Base-by-base conservation (phyloP, 768 basidiomycete species). In the Clavaria fumosa region DNA sequence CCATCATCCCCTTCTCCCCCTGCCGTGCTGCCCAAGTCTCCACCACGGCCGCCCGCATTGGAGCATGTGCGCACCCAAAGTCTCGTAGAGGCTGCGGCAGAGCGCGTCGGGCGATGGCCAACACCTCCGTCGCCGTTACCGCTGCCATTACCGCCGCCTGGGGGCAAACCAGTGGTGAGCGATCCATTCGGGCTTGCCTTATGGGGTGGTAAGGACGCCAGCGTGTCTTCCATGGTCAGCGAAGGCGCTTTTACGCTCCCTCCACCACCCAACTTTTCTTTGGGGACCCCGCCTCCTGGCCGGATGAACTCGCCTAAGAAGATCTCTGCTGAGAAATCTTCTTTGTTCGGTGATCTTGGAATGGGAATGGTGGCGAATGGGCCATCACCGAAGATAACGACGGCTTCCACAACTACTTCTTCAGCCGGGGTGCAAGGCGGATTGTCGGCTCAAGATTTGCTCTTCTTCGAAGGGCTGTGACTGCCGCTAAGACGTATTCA, bases 31-130 rank as follows among this genome's bases (percentile, higher is more conserved):
- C 34, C 47, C n/a, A 45, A 48, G 22, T 31, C 35, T 47, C 37
- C 22, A 23, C 40, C 39, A 15, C 28, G 38, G 37, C 41, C 41
- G 17, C 26, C 24, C 40, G 5, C 14, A 15, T 59, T 62, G 12
- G 66, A 67, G 38, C 74, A 75, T 45, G 60, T 64, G 40, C 69
- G 75, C 27, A 72, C 76, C 1, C 52, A 67, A 41, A 72, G 62
- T 43, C 58, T 81, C 15, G 51, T 81, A 45, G 65, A 73, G 43
- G 56, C 53, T 11, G 78, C 71, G 5, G 74, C 73, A 2, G 24
- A 35, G 27, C 27, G 27, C n/a, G 17, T 35, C 4, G 64, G 63
- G n/a, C 55, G 54, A 19, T 70, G 66, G 66, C 62, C 64, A 6
- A 59, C 59, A 23, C 68, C 69, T n/a, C 56, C 64, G 0, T 64